Evolutionary conservation across 1,284 basidiomycete species (phyloP).

Genomic region (Rhodotorula sp.): DNA sequence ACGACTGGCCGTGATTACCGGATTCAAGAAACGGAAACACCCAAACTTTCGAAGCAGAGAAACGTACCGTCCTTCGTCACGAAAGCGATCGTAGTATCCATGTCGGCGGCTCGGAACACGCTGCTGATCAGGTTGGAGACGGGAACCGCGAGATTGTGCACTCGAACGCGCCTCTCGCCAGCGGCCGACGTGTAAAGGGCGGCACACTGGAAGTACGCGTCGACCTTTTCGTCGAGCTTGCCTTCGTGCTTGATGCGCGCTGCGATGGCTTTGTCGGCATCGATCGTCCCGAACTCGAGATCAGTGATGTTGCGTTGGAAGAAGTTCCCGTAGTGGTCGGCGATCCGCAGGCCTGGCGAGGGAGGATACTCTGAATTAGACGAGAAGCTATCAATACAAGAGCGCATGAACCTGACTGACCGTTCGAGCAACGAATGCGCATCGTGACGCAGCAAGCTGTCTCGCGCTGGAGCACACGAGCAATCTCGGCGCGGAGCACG

Average conservation of each 20-base stretch:
- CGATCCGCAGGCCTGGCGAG: slow-evolving; percentile 64
- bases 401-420: slow-evolving; percentile 51
- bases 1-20: too few species aligned
- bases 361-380: not conserved
- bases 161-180: slow-evolving; percentile 81
- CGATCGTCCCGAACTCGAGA: slow-evolving; percentile 74
- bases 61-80: slow-evolving; percentile 72
- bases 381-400: not conserved
- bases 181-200: slow-evolving; percentile 77
- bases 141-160: slow-evolving; percentile 78
- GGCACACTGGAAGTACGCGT: slow-evolving; percentile 86
- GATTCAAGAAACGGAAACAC: not conserved
- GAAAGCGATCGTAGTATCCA: slow-evolving; percentile 76
- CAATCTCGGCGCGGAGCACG: slow-evolving; percentile 70
- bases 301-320: slow-evolving; percentile 72
- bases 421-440: slow-evolving; percentile 80
- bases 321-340: slow-evolving; percentile 77
- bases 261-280: slow-evolving; percentile 76
- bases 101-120: slow-evolving; percentile 88
- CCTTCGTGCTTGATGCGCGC: slow-evolving; percentile 64
- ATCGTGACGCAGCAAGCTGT: slow-evolving; percentile 79
- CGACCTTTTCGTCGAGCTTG: slow-evolving; percentile 68
- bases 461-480: slow-evolving; percentile 66
- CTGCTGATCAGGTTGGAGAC: slow-evolving; percentile 82
- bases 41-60: too few species aligned